Conservation (phyloP, 768 basidiomycete genomes). For the Russula olivacea region DNA sequence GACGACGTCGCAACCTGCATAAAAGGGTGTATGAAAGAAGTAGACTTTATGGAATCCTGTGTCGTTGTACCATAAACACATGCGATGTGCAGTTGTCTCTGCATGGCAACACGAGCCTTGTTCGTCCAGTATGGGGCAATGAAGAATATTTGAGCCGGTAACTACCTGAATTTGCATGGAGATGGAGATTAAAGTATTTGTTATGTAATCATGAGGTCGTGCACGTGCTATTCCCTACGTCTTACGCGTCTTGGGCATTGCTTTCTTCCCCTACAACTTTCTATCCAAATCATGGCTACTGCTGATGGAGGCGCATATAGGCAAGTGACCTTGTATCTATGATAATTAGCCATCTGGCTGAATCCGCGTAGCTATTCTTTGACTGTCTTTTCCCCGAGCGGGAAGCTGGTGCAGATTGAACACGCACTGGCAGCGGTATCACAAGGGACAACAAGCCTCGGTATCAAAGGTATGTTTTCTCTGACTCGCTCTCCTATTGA, state of each 20-base stretch:
- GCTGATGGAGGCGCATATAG: conserved; percentile 49
- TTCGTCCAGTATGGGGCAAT: not conserved
- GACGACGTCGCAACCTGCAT: conserved; percentile 52
- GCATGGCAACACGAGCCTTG: not conserved
- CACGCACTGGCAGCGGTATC: conserved; percentile 96
- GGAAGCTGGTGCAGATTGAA: conserved; percentile 99
- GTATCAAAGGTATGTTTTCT: conserved; percentile 83
- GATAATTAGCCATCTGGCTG: not conserved
- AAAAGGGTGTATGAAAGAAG: conserved; percentile 24
- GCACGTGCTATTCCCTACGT: conserved; percentile 11
- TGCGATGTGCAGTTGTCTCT: not conserved
- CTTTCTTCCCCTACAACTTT: not conserved
- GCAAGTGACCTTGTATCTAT: conserved; percentile 23
- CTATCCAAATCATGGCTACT: conserved; percentile 53
- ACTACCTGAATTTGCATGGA: not conserved
- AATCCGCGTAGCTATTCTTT: conserved; percentile 76
- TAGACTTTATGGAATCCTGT: conserved; percentile 10
- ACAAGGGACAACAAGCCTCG: conserved; percentile 92
- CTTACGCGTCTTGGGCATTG: not conserved
- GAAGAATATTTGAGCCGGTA: not conserved
- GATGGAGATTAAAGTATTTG: too few relatives aligned
- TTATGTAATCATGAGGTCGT: not conserved
- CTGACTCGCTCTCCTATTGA: conserved; percentile 10
- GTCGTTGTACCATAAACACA: not conserved
- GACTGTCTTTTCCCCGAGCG: conserved; percentile 98